Evolutionary conservation across 2,329 filamentous ascomycete genomes (phyloP).

Genomic region (Epichloe hybrida): DNA sequence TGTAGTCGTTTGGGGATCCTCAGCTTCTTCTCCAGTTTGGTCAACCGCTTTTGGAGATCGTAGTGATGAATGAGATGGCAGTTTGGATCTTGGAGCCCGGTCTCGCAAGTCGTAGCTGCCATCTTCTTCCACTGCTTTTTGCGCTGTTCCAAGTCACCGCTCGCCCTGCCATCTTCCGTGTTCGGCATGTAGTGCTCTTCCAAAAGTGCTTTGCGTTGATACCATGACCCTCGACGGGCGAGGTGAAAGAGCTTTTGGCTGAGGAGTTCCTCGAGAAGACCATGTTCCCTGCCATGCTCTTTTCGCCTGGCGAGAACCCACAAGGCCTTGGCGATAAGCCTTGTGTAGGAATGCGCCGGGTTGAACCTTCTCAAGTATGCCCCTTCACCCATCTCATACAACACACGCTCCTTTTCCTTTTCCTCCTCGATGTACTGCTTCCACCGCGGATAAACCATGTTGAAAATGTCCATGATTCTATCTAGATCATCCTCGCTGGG

Average conservation of each 20-base stretch:
- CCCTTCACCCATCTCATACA: constrained; percentile 74
- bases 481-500: constrained; percentile 52
- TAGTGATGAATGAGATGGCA: constrained; percentile 91
- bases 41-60: constrained; percentile 85
- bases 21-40: constrained; percentile 75
- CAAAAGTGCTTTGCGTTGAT: constrained; percentile 83
- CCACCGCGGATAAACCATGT: constrained; percentile 73
- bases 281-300: constrained; percentile 63
- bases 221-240: constrained; percentile 79
- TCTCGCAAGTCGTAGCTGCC: constrained; percentile 70
- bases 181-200: constrained; percentile 90
- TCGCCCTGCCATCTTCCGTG: constrained; percentile 30
- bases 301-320: constrained; percentile 72
- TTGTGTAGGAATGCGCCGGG: constrained; percentile 83
- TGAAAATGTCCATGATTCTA: constrained; percentile 57
- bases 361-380: constrained; percentile 82
- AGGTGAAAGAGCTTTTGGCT: constrained; percentile 73
- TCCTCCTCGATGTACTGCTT: constrained; percentile 58
- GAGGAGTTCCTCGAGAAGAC: constrained; percentile 61
- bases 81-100: constrained; percentile 71
- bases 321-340: constrained; percentile 80
- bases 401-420: constrained; percentile 57
- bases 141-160: constrained; percentile 33
- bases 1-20: constrained; percentile 74
- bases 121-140: constrained; percentile 74